Percentiles rank a stretch among this genome's conserved stretches.
Conservation (phyloP, 441 rosid species). For the Gossypium lobatum region DNA sequence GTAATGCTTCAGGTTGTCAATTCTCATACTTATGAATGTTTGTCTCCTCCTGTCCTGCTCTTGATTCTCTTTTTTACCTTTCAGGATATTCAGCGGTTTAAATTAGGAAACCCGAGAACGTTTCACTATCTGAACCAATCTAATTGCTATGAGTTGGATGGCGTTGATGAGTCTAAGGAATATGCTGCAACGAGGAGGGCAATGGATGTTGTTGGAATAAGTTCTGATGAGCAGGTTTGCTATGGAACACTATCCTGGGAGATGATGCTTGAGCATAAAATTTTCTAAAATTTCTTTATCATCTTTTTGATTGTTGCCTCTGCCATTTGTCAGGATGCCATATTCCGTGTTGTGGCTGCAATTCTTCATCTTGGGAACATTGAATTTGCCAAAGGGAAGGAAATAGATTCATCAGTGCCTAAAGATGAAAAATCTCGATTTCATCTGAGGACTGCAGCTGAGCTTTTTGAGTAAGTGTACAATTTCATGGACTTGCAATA, state of each 20-base stretch:
- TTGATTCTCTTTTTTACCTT: conserved; percentile 8
- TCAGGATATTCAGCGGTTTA: conserved; percentile 72
- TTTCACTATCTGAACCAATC: conserved; percentile 95
- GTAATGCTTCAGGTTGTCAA: conserved; percentile 6
- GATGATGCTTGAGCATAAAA: conserved; percentile 8
- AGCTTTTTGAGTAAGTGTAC: conserved; percentile 64
- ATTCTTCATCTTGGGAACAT: conserved; percentile 94
- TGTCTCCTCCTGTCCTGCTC: conserved; percentile 4
- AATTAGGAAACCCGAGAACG: conserved; percentile 66
- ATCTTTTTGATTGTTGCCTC: conserved; percentile 13
- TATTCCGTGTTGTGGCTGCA: conserved; percentile 88
- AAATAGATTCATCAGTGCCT: conserved; percentile 79
- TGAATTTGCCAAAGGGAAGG: conserved; percentile 85
- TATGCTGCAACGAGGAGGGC: conserved; percentile 79
- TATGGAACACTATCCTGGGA: conserved; percentile 14
- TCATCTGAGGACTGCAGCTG: conserved; percentile 85
- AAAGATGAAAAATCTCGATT: conserved; percentile 84
- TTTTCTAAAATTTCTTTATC: conserved; percentile 1
- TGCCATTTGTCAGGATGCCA: conserved; percentile 57
- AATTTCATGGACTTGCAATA: conserved; percentile 13
- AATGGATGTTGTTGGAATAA: conserved; percentile 92
- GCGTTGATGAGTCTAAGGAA: conserved; percentile 79
- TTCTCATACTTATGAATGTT: conserved; percentile 8
- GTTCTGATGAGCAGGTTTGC: conserved; percentile 83
- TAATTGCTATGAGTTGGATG: conserved; percentile 77